A percentile compares a stretch with the other conserved stretches of the same genome.
phyloP scores from a whole-genome alignment of 495 filamentous ascomycete genomes.

The Hyaloscypha finlandica region DNA sequence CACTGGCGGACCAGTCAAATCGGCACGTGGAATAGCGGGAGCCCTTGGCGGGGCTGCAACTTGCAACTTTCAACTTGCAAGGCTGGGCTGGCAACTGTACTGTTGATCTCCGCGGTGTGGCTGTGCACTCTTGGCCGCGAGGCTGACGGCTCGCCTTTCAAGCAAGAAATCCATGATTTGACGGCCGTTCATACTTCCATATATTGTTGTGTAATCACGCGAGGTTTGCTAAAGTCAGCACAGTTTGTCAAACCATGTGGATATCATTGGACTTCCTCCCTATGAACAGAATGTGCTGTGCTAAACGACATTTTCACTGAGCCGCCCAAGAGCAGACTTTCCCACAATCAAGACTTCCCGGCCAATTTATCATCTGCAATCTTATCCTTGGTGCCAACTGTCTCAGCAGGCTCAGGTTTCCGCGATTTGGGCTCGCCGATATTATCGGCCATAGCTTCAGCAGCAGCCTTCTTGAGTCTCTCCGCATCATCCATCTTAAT shows the following conservation, averaged over 20 bases:
- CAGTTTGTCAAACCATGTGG: not conserved
- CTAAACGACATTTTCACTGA: constrained; percentile 9
- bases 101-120: not conserved
- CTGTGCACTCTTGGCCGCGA: not conserved
- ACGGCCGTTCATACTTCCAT: no score
- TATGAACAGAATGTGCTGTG: constrained; percentile 11
- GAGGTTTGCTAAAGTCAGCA: no score
- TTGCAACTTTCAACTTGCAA: no score
- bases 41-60: no score
- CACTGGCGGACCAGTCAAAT: no score
- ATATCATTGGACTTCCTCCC: constrained; percentile 12
- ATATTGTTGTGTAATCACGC: no score
- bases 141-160: not conserved
- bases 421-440: constrained; percentile 31
- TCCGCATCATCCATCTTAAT: constrained; percentile 66
- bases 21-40: no score
- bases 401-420: constrained; percentile 38
- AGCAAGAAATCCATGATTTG: not conserved
- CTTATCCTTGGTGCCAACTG: constrained; percentile 45
- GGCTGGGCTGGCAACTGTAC: no score
- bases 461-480: constrained; percentile 69
- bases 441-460: constrained; percentile 61
- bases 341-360: constrained; percentile 32
- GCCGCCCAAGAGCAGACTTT: not conserved
- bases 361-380: constrained; percentile 45